Conservation (phyloP, 2,329 filamentous ascomycete genomes). For the Microdochium trichocladiopsis region DNA sequence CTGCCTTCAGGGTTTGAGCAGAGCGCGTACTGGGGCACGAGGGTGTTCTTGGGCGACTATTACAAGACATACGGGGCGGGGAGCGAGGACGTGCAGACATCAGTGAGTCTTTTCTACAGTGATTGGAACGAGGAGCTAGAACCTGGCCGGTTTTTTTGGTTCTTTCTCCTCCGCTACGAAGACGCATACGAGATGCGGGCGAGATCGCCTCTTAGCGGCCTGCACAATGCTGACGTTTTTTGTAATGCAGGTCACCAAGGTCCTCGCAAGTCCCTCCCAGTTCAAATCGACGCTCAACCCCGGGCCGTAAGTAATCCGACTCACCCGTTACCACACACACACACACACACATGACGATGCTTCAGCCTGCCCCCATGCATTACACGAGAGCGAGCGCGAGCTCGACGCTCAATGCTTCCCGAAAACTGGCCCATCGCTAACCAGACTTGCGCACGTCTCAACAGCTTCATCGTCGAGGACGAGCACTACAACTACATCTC, state of each 20-base stretch:
- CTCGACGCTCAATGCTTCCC: too few relatives aligned
- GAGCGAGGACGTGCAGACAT: constrained; percentile 38
- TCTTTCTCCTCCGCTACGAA: neutral
- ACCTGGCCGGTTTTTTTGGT: too few relatives aligned
- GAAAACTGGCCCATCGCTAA: too few relatives aligned
- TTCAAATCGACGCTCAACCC: constrained; percentile 35
- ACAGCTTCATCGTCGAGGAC: constrained; percentile 41
- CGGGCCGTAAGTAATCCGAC: constrained; percentile 28
- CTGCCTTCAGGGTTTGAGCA: constrained; percentile 42
- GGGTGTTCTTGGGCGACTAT: constrained; percentile 42
- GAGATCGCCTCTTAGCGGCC: neutral
- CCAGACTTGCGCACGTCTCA: too few relatives aligned
- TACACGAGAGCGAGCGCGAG: too few relatives aligned
- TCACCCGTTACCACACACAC: neutral
- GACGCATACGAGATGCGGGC: too few relatives aligned
- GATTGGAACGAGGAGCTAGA: too few relatives aligned
- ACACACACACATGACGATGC: neutral
- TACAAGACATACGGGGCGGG: constrained; percentile 49
- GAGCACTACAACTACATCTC: constrained; percentile 41
- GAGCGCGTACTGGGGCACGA: constrained; percentile 38
- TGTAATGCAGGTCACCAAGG: constrained; percentile 30
- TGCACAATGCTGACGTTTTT: neutral
- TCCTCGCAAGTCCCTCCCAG: constrained; percentile 31
- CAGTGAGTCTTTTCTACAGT: constrained; percentile 22
- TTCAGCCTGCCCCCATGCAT: too few relatives aligned